phyloP scores from a whole-genome alignment of 2,329 filamentous ascomycete genomes.

The Mollisia scopiformis region DNA sequence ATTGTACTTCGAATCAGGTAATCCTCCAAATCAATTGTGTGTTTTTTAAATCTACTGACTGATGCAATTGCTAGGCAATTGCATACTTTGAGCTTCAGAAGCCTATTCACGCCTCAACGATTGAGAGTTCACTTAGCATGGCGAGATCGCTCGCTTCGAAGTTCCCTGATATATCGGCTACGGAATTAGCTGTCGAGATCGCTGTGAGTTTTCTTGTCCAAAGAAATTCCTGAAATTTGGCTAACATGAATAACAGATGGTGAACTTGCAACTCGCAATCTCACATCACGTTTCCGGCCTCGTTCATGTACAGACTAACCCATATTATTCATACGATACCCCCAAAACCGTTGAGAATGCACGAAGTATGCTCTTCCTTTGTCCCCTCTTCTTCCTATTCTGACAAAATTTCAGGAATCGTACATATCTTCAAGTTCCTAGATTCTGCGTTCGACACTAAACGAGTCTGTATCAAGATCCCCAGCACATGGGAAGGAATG shows the following conservation, averaged over 20 bases:
- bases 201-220: constrained; percentile 49
- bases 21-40: background rate
- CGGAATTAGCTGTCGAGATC: constrained; percentile 58
- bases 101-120: constrained; percentile 40
- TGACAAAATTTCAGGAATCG: constrained; percentile 48
- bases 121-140: constrained; percentile 41
- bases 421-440: constrained; percentile 49
- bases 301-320: constrained; percentile 64
- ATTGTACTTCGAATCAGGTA: constrained; percentile 59
- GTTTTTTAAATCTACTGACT: background rate
- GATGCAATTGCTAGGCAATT: constrained; percentile 45
- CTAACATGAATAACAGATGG: constrained; percentile 46
- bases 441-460: constrained; percentile 46
- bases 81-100: constrained; percentile 50
- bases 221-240: no score
- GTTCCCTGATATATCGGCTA: constrained; percentile 41
- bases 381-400: background rate
- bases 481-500: constrained; percentile 65
- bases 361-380: constrained; percentile 43
- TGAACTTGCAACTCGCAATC: constrained; percentile 56
- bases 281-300: constrained; percentile 51
- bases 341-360: constrained; percentile 53
- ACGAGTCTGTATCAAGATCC: constrained; percentile 65
- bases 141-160: constrained; percentile 37
- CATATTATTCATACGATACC: constrained; percentile 54